These are phyloP conservation scores for Ganoderma boninense DNA, from an alignment of 1,284 basidiomycete species.

Conservation along the genomic window DNA sequence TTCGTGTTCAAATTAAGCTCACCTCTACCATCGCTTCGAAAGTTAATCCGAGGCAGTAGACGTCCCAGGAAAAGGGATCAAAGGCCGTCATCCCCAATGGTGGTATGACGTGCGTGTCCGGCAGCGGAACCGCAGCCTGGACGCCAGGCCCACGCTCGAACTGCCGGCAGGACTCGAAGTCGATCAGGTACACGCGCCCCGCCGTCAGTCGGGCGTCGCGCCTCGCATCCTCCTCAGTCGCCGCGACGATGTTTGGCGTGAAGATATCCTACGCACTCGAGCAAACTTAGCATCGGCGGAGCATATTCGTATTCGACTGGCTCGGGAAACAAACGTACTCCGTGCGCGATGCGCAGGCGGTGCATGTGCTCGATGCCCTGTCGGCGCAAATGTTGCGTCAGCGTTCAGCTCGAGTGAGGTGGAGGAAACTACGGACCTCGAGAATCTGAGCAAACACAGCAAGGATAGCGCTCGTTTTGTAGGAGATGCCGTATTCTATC, in stretches of 20 bases:
- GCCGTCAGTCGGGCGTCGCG: neutral
- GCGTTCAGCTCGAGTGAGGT: neutral
- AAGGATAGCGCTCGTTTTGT: neutral
- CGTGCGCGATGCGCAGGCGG: neutral
- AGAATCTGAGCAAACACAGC: neutral
- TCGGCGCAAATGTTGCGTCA: neutral
- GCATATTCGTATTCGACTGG: neutral
- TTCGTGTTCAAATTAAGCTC: no score
- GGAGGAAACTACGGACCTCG: neutral
- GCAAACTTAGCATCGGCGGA: no score
- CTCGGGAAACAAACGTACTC: neutral
- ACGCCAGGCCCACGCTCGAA: neutral
- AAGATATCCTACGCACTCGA: conserved; percentile 25
- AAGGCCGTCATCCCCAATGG: no score
- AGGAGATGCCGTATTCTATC: neutral
- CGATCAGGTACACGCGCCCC: neutral
- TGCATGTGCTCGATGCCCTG: neutral
- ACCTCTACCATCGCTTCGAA: no score
- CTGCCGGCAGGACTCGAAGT: neutral
- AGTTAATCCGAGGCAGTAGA: no score
- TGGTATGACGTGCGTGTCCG: no score
- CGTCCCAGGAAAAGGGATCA: no score
- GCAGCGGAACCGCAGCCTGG: neutral
- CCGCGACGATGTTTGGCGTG: conserved; percentile 18
- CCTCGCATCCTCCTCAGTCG: neutral